Percentiles rank a stretch among this genome's conserved stretches.
phyloP scores from a whole-genome alignment of 2,329 filamentous ascomycete genomes.

The Hypoxylon sp. region DNA sequence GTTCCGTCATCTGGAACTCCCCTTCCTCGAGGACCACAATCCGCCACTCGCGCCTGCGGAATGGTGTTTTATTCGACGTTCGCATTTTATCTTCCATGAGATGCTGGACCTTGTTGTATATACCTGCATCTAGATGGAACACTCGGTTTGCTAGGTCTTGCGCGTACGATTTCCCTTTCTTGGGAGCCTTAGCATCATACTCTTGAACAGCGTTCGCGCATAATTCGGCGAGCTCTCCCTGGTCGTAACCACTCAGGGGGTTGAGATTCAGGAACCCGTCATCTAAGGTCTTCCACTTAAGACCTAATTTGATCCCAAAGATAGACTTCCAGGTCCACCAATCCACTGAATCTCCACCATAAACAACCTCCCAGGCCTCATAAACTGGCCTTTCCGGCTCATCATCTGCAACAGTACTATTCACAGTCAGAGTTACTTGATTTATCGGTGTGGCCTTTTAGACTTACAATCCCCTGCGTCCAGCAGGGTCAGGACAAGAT shows the following conservation, averaged over 20 bases:
- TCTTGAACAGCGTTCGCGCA: conserved; percentile 38
- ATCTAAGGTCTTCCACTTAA: conserved; percentile 27
- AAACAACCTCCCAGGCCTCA: conserved; percentile 38
- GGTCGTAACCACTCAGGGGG: conserved; percentile 36
- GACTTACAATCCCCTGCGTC: conserved; percentile 37
- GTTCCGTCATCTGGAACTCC: conserved; percentile 47
- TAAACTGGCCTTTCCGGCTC: conserved; percentile 36
- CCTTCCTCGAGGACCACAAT: conserved; percentile 44
- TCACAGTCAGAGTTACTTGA: conserved; percentile 10
- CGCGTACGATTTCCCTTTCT: conserved; percentile 44
- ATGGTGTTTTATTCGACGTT: conserved; percentile 45
- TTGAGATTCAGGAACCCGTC: conserved; percentile 37
- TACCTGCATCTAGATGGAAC: conserved; percentile 29
- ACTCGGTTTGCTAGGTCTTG: conserved; percentile 49
- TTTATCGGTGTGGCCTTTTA: not conserved
- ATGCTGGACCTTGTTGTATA: conserved; percentile 41
- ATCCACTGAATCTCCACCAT: conserved; percentile 12
- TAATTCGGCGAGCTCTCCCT: conserved; percentile 47
- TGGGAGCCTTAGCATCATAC: conserved; percentile 32
- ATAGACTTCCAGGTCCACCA: conserved; percentile 34
- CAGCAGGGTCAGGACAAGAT: conserved; percentile 29
- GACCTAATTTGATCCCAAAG: conserved; percentile 43
- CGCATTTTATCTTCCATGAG: conserved; percentile 43
- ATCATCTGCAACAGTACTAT: conserved; percentile 25
- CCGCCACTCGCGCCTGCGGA: conserved; percentile 47